Percentiles rank a stretch among this genome's conserved stretches.
Conservation (phyloP, 2,329 filamentous ascomycete species). For the Arthrobotrys musiformis region DNA sequence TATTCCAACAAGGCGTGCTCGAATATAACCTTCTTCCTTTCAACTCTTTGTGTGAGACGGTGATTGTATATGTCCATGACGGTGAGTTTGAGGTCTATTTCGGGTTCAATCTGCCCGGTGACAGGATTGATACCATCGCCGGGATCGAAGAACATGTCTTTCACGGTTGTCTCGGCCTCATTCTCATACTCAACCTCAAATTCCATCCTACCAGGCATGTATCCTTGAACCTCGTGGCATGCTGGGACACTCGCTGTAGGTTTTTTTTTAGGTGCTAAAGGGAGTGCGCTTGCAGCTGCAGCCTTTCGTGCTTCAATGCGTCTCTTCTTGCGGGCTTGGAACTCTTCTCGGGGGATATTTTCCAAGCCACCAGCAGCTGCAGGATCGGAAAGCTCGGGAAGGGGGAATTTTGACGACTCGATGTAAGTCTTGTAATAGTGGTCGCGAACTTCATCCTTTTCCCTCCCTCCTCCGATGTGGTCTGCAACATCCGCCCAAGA, state of each 20-base stretch:
- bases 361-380: constrained; percentile 81
- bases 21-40: constrained; percentile 95
- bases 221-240: constrained; percentile 97
- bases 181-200: constrained; percentile 99
- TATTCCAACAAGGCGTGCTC: constrained; percentile 95
- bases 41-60: constrained; percentile 86
- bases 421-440: constrained; percentile 93
- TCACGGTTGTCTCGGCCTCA: constrained; percentile 96
- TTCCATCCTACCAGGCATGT: constrained; percentile 96
- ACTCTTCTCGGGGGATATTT: constrained; percentile 86
- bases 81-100: constrained; percentile 96
- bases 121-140: constrained; percentile 88
- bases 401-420: constrained; percentile 81
- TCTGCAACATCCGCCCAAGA: constrained; percentile 99
- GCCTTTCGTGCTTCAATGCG: constrained; percentile 93
- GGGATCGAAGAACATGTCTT: constrained; percentile 97
- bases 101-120: constrained; percentile 88
- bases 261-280: constrained; percentile 90
- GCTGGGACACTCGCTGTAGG: constrained; percentile 94
- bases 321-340: constrained; percentile 90
- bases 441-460: constrained; percentile 93
- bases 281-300: constrained; percentile 81
- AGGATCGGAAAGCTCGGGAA: constrained; percentile 86
- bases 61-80: constrained; percentile 99
- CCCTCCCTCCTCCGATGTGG: constrained; percentile 93